Base-by-base conservation (phyloP, 139 green algal genomes). In the Chlorella ohadii region DNA sequence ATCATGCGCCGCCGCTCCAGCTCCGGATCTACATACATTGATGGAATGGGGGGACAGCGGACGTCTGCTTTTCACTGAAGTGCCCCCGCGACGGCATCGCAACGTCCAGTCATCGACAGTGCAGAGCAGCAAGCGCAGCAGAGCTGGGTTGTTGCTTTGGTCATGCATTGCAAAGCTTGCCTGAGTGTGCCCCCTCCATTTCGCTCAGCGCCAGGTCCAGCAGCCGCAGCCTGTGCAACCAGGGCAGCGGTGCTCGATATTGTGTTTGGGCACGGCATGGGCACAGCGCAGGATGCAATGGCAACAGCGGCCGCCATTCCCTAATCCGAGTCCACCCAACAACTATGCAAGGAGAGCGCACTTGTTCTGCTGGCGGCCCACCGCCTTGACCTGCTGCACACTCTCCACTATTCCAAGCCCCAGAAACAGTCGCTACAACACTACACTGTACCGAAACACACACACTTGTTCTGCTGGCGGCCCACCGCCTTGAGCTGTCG, bases 121-220 rank as follows among this genome's bases (percentile, higher is more conserved):
- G 34, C 31, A 31, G 70, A 28, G 34, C 17, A 11, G 34, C 25
- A 34, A n/a, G 67, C 28, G 34, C 39, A 78, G 22, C 23, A 78
- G 41, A 25, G 41, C 12, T 28, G 33, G 25, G 31, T 4, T 71
- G n/a, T n/a, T n/a, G n/a, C n/a, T n/a, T n/a, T n/a, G n/a, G n/a
- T n/a, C n/a, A n/a, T n/a, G n/a, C 51, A 59, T 13, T 13, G 51
- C 51, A 2, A 59, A 2, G n/a, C 70, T 55, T 23, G 72, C 75
- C 75, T 59, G 36, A 27, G 11, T 84, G 57, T 9, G 76, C 82
- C 2, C 34, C 76, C 39, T 67, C 65, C 81, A 89, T 33, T 77
- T 91, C 87, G 34, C 72, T 73, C 55, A 89, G 72, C 9, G 78
- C 80, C 57, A 87, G 83, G 41, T 88, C 86, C 27, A 88, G 68